Evolutionary conservation across 148 eudicot species (phyloP).

Genomic region (Simmondsia chinensis): DNA sequence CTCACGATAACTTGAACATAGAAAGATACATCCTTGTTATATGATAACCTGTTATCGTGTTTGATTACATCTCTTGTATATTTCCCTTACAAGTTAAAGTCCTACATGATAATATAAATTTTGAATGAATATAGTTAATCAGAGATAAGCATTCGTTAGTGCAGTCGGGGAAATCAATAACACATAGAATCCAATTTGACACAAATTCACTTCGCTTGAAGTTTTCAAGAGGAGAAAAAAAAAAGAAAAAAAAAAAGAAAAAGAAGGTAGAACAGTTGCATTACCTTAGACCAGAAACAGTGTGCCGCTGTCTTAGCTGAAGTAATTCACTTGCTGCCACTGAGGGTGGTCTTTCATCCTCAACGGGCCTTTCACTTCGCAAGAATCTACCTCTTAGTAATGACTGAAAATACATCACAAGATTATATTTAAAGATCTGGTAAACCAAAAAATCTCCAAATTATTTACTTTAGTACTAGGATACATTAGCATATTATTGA

Average conservation of each 20-base stretch:
- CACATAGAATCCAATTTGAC: not conserved
- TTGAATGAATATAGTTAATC: no score
- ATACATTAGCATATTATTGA: no score
- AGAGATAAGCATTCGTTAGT: no score
- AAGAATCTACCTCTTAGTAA: slow-evolving; percentile 95
- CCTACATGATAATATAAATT: no score
- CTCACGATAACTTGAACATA: no score
- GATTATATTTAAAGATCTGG: not conserved
- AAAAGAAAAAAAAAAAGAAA: not conserved
- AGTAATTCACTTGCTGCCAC: slow-evolving; percentile 70
- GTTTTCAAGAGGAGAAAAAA: not conserved
- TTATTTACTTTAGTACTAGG: not conserved
- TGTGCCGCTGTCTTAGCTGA: slow-evolving; percentile 86
- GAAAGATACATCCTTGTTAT: no score
- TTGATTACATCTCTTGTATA: no score
- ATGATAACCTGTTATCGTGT: no score
- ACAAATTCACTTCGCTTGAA: not conserved
- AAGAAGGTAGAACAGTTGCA: slow-evolving; percentile 4
- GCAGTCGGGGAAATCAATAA: no score
- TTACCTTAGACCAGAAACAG: slow-evolving; percentile 96
- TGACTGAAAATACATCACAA: slow-evolving; percentile 42
- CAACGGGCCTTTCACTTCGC: slow-evolving; percentile 69
- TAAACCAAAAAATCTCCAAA: not conserved
- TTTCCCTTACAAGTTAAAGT: no score
- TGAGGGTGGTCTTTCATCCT: slow-evolving; percentile 85